A percentile compares a stretch with the other conserved stretches of the same genome.
Conservation (phyloP, 2,329 filamentous ascomycete genomes). For the Xylariaceae sp. region DNA sequence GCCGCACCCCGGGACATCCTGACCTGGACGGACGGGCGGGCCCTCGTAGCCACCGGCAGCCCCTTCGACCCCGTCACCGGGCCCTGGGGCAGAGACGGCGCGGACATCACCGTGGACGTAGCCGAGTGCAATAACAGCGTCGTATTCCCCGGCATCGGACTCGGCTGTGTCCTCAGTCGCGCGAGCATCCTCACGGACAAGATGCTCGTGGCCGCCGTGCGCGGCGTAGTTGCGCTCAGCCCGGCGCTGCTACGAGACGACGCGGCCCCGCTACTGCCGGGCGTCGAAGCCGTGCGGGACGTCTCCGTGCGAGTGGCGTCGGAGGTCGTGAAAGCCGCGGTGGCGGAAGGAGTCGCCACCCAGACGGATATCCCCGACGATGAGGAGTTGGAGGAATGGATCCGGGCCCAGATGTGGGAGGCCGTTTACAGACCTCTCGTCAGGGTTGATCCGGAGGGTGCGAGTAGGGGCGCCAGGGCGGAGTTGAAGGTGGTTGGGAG, state of each 20-base stretch:
- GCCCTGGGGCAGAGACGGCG: constrained; percentile 44
- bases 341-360: constrained; percentile 62
- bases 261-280: constrained; percentile 64
- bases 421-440: constrained; percentile 61
- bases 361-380: constrained; percentile 58
- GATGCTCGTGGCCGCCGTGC: constrained; percentile 76
- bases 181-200: constrained; percentile 62
- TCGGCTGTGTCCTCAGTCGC: constrained; percentile 69
- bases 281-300: constrained; percentile 65
- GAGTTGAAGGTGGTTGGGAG: constrained; percentile 48
- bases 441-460: constrained; percentile 46
- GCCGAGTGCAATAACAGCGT: constrained; percentile 89
- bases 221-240: constrained; percentile 63
- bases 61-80: constrained; percentile 71
- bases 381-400: constrained; percentile 61
- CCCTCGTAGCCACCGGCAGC: constrained; percentile 75
- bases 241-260: constrained; percentile 62
- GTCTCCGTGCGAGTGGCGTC: constrained; percentile 74
- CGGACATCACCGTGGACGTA: constrained; percentile 42
- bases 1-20: constrained; percentile 71
- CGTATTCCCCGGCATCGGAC: constrained; percentile 78
- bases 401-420: constrained; percentile 75
- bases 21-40: constrained; percentile 71
- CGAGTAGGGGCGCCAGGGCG: constrained; percentile 54
- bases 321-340: constrained; percentile 65